Evolutionary conservation across 495 filamentous ascomycete genomes (phyloP).

Genomic region (Neurospora sp.): DNA sequence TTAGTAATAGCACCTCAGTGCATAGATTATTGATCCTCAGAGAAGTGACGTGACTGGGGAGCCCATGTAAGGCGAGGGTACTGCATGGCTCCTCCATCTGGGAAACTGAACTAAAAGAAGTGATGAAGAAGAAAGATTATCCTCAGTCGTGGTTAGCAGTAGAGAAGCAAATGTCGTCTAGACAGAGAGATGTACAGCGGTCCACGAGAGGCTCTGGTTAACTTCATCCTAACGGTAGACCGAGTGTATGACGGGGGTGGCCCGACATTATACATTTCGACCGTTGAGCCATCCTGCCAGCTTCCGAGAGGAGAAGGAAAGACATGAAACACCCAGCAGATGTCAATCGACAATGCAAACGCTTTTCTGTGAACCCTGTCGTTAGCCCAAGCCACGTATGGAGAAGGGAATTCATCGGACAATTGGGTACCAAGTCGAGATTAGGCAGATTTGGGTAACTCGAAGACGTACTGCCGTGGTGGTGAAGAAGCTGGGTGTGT

Average conservation of each 20-base stretch:
- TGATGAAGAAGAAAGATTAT: not conserved
- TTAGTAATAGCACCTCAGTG: constrained; percentile 16
- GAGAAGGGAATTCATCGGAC: not conserved
- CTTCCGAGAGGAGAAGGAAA: not conserved
- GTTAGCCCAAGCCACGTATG: not conserved
- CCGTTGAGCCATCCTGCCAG: not conserved
- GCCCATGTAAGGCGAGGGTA: not conserved
- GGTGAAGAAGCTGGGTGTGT: not conserved
- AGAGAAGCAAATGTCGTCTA: constrained; percentile 1
- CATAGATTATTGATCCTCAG: constrained; percentile 10
- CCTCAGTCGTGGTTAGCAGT: not conserved
- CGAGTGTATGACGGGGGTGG: not conserved
- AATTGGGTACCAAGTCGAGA: not conserved
- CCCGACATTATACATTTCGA: not conserved
- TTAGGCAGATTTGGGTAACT: not conserved
- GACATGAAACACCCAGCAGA: not conserved
- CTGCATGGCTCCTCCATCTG: not conserved
- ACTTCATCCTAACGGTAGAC: not conserved
- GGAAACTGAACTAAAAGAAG: not conserved
- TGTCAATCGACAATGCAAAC: not conserved
- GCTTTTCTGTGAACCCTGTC: not conserved
- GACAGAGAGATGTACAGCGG: not conserved
- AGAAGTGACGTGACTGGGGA: not conserved
- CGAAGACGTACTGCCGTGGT: not conserved
- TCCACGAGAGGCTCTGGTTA: not conserved